Base-by-base conservation (phyloP, 176 grass and related monocot species). In the Coix lacrymajobi region DNA sequence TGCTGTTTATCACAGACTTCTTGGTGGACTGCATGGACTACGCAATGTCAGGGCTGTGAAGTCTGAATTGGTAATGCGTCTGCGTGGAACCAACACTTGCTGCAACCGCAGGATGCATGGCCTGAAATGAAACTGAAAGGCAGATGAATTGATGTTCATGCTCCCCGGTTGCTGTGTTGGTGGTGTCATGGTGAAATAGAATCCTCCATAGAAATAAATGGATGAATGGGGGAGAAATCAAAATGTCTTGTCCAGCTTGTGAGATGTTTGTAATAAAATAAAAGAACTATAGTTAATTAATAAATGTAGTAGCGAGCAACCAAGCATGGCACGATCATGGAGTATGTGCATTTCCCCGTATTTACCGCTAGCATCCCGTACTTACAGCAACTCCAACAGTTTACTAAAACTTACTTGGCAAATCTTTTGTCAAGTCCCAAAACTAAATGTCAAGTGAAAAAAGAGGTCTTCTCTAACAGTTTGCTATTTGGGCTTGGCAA, bases 11-110 rank as follows among this genome's bases (percentile, higher is more conserved):
- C 69, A 43, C 85, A 99, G 96, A 96, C 71, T 99, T 96, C 81
- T 63, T 96, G 56, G 91, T 94, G 58, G 93, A 99, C 48, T 85
- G 77, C 58, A 85, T 99, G 89, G 96, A 96, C 80, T 94, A 96
- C 44, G 74, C 96, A 3, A 99, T 96, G 83, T 92, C 91, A 54
- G 87, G 93, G 29, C n/a, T 96, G 36, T 97, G 58, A 66, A 94
- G 71, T 19, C 2, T 65, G 83, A 30, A 24, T 25, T 71, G 71
- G 10, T 15, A 60, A 76, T 54, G 32, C 34, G 33, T 60, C 68
- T 61, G 66, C 73, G 3, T 76, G 15, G 33, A 71, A 33, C 19
- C 41, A 15, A 34, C 51, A 32, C n/a, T 52, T n/a, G 48, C 26
- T 0, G 61, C 5, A 19, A 61, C 6, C 6, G 37, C 57, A 48